These are phyloP conservation scores for Orbilia brochopaga DNA, from an alignment of 2,329 filamentous ascomycete genomes.

Conservation along the genomic window DNA sequence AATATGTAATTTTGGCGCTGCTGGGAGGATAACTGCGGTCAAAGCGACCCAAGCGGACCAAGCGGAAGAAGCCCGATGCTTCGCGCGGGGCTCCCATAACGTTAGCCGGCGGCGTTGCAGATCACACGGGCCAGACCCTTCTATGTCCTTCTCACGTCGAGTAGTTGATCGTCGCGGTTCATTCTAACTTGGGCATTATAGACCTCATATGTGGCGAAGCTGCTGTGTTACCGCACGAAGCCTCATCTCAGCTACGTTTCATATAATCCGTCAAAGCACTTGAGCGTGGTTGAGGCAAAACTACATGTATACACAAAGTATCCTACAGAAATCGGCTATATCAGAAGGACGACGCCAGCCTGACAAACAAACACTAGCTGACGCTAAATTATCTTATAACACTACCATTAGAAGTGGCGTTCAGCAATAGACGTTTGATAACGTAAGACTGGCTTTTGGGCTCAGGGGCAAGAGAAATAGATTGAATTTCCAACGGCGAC, in stretches of 20 bases:
- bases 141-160: not conserved
- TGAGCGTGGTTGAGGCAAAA: too few relatives aligned
- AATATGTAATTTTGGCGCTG: not conserved
- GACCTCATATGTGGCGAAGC: not conserved
- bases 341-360: not conserved
- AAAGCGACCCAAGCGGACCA: constrained; percentile 35
- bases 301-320: not conserved
- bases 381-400: not conserved
- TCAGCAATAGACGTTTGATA: constrained; percentile 25
- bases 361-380: not conserved
- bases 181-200: constrained; percentile 13
- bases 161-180: constrained; percentile 31
- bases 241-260: too few relatives aligned
- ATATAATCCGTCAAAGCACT: not conserved
- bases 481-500: constrained; percentile 47
- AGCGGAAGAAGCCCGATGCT: constrained; percentile 19
- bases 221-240: too few relatives aligned
- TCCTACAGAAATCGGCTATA: not conserved
- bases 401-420: constrained; percentile 30
- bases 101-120: constrained; percentile 19
- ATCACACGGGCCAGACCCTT: constrained; percentile 31
- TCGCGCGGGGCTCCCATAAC: constrained; percentile 42
- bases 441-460: constrained; percentile 26
- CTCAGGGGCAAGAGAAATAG: constrained; percentile 38
- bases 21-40: constrained; percentile 12